Conservation (phyloP, 2,329 filamentous ascomycete genomes). For the Camillea tinctor region DNA sequence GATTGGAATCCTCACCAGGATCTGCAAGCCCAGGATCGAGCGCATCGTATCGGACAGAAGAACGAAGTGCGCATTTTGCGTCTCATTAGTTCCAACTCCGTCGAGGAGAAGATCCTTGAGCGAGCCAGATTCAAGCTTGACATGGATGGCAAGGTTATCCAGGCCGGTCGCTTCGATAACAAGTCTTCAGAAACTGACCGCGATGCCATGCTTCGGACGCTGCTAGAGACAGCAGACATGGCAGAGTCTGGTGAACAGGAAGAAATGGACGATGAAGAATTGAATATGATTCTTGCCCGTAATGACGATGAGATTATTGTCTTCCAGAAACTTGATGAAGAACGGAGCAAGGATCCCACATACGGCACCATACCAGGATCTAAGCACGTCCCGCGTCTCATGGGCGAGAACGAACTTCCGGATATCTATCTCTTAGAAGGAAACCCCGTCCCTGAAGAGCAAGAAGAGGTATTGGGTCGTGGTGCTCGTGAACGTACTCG, state of each 20-base stretch:
- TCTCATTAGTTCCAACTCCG: conserved; percentile 93
- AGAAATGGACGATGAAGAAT: conserved; percentile 97
- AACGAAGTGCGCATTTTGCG: conserved; percentile 97
- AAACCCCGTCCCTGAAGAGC: conserved; percentile 75
- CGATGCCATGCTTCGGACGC: conserved; percentile 91
- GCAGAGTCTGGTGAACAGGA: conserved; percentile 74
- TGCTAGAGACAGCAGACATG: conserved; percentile 80
- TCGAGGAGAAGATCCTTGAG: conserved; percentile 98
- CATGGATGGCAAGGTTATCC: conserved; percentile 99
- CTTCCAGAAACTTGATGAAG: conserved; percentile 83
- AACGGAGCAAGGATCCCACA: conserved; percentile 61
- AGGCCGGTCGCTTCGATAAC: conserved; percentile 98
- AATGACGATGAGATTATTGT: conserved; percentile 72
- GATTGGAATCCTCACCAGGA: conserved; percentile 99
- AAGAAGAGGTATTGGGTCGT: conserved; percentile 76
- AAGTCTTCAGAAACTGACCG: conserved; percentile 98
- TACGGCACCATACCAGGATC: conserved; percentile 69
- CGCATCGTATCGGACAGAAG: conserved; percentile 99
- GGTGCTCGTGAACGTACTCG: conserved; percentile 93
- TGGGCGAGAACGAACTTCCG: conserved; percentile 83
- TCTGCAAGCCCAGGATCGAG: conserved; percentile 98
- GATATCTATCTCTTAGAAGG: conserved; percentile 92
- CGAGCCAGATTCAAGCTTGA: conserved; percentile 96
- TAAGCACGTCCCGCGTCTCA: conserved; percentile 72
- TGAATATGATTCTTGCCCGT: conserved; percentile 92